Base-by-base conservation (phyloP, 805 yeast genomes). In the Metschnikowia continentalis region DNA sequence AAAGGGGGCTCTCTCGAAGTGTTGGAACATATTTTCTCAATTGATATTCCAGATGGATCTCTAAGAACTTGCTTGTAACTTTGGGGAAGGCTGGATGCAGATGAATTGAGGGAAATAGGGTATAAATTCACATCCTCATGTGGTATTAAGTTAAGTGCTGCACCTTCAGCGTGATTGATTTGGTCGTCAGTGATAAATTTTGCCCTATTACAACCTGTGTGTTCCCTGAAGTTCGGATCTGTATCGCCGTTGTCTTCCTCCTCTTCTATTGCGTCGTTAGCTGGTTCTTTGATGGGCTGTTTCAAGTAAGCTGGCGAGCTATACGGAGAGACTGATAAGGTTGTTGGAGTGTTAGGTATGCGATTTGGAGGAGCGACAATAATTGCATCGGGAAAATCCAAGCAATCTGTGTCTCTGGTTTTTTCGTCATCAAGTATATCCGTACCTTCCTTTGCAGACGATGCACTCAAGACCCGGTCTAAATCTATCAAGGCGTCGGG, bases 401-500 rank as follows among this genome's bases (percentile, higher is more conserved):
- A 37, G 36, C 32, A 17, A 10, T 46, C 32, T 8, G 32, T 23
- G 15, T 51, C 54, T 42, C 36, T 48, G 32, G 42, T 43, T 2
- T 19, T 23, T 15, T 47, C 61, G 3, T 66, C 22, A 66, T 64
- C 15, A 14, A 15, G 6, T 19, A 35, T 15, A 3, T 44, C 48
- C 11, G 41, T 2, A 20, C 15, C 17, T 19, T 6, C 48, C 11
- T 30, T 36, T 11, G 35, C 32, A 45, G 67, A 68, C 47, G 63
- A 64, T 5, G 71, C 69, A 48, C 68, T 64, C 23, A 77, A 66
- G 10, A 82, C 83, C 30, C 77, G 76, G 54, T 81, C 85, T 44
- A 81, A 62, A 55, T 81, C 84, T 22, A 81, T 82, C 22, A 77
- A 68, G 2, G 84, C 83, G 56, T 79, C 81, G 0, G 84, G 83